phyloP scores from a whole-genome alignment of 371 early-diverging fungal genomes.

The Lichtheimia ornata region DNA sequence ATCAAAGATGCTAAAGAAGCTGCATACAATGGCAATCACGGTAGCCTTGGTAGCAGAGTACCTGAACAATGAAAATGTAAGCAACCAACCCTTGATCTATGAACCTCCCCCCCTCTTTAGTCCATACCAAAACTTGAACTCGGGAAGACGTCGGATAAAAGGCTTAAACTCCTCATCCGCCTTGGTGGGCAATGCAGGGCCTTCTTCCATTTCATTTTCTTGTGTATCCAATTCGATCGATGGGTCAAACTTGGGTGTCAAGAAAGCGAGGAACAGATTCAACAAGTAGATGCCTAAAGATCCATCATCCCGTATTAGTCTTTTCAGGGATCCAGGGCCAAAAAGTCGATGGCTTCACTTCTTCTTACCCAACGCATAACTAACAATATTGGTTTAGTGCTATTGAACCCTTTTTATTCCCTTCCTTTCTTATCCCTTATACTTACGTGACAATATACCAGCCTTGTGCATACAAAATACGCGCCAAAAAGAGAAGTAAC shows the following conservation, averaged over 20 bases:
- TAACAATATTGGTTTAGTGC: slow-evolving; percentile 12
- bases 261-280: slow-evolving; percentile 91
- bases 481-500: slow-evolving; percentile 73
- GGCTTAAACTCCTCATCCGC: slow-evolving; percentile 98
- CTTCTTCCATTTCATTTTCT: slow-evolving; percentile 75
- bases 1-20: slow-evolving; percentile 88
- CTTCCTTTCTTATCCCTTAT: not conserved
- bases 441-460: slow-evolving; percentile 92
- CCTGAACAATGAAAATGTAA: slow-evolving; percentile 45
- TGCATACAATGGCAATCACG: slow-evolving; percentile 78
- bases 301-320: not conserved
- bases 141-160: slow-evolving; percentile 98
- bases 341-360: not conserved
- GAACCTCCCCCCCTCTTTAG: not conserved
- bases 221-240: slow-evolving; percentile 75
- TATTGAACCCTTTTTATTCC: not conserved
- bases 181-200: slow-evolving; percentile 79
- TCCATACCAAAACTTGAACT: slow-evolving; percentile 98
- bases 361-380: slow-evolving; percentile 56
- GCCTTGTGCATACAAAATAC: slow-evolving; percentile 84
- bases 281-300: slow-evolving; percentile 89
- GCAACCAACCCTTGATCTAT: not conserved
- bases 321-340: not conserved
- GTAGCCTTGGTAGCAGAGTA: slow-evolving; percentile 81
- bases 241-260: slow-evolving; percentile 96